Evolutionary conservation across 1,284 basidiomycete genomes (phyloP), one percentile per base, ranked within the genome.

Genomic region (Trichosporon sp.): DNA sequence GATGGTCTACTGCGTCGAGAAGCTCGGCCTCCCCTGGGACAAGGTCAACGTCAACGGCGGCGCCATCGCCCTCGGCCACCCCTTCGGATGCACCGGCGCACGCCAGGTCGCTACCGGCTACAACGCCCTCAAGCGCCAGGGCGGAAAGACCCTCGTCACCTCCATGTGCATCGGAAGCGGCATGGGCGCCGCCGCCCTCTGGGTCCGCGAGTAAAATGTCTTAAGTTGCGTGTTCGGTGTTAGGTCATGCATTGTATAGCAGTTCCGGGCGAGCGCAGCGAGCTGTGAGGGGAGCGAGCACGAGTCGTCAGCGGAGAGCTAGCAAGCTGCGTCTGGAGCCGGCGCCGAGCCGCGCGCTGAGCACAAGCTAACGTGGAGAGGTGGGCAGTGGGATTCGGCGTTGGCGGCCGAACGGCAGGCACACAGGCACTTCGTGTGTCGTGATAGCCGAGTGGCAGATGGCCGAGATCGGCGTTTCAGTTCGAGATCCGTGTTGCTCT

Each of bases 161-260:
- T 92, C 89, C 76, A 98, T 98, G 96, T 98, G 96, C 83, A 92
- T 98, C 77, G 95, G 95, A 21, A 89, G 88, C 38, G 93, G 93
- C 44, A 96, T 97, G 95, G 70, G 85, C 67, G 83, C 84, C 77
- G 87, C 87, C 27, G 83, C 84, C 4, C 87, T 81, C 25, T 83
- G 82, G 74, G 79, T 83, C 63, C 80, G 77, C 72, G 82, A 83
- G 80, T 80, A 83, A 27, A 23, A 63, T n/a, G 29, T 18, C 9
- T 13, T 8, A 9, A 27, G 1, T 1, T 29, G 12, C 18, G 56
- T 60, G 15, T 60, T 6, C 4, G 18, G 56, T 31, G 8, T 29
- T 31, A 29, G 56, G 56, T 60, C 31, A 60, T 60, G 56, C 56
- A 60, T 60, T 60, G 56, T 60, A 60, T 60, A 29, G 29, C 53